A percentile compares a stretch with the other conserved stretches of the same genome.
Evolutionary conservation across 768 basidiomycete genomes (phyloP).

Genomic region (Strobilomyces dryophilus): DNA sequence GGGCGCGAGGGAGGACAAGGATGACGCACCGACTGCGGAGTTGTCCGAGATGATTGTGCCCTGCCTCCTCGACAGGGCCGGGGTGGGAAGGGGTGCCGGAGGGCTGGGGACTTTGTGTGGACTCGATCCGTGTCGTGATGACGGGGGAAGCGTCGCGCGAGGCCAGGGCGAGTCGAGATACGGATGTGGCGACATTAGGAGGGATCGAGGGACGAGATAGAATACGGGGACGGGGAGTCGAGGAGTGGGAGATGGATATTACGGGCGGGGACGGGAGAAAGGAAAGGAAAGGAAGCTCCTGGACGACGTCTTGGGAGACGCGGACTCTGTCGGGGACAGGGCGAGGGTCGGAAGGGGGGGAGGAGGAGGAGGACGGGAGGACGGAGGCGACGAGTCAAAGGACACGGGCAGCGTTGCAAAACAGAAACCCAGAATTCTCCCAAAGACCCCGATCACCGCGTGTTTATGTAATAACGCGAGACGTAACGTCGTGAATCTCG

Average conservation of each 20-base stretch:
- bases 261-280: conserved; percentile 23
- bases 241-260: conserved; percentile 17
- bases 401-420: conserved; percentile 32
- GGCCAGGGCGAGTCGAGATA: conserved; percentile 43
- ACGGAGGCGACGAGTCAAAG: conserved; percentile 30
- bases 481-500: not conserved
- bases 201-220: conserved; percentile 21
- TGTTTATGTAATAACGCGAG: conserved; percentile 16
- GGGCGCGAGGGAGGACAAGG: conserved; percentile 4
- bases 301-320: conserved; percentile 21
- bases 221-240: conserved; percentile 13
- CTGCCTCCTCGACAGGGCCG: conserved; percentile 20
- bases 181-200: conserved; percentile 36
- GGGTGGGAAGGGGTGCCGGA: conserved; percentile 22
- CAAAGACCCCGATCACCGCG: conserved; percentile 28
- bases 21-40: conserved; percentile 24
- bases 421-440: conserved; percentile 32
- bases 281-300: conserved; percentile 16
- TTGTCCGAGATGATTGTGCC: conserved; percentile 23
- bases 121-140: conserved; percentile 30
- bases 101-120: conserved; percentile 28
- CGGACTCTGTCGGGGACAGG: conserved; percentile 21
- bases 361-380: conserved; percentile 27
- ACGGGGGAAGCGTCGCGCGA: conserved; percentile 34
- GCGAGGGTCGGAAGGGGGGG: conserved; percentile 20